A percentile compares a stretch with the other conserved stretches of the same genome.
Conservation (phyloP, 305 asterid species). For the Fraxinus ornus region DNA sequence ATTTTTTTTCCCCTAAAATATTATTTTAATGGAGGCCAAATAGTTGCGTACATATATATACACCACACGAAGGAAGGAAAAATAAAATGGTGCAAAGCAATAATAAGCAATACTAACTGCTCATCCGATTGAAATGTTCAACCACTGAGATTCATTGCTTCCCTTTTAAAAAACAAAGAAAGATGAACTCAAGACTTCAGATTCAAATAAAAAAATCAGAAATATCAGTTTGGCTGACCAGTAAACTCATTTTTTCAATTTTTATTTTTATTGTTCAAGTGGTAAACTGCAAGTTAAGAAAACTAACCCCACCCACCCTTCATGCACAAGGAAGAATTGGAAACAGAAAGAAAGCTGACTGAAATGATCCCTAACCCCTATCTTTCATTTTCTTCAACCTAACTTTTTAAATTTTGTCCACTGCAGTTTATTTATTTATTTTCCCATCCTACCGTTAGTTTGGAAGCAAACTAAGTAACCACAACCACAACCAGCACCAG, state of each 20-base stretch:
- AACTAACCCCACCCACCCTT: slow-evolving; percentile 47
- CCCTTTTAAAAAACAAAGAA: slow-evolving; percentile 18
- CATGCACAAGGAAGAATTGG: slow-evolving; percentile 29
- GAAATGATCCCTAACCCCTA: slow-evolving; percentile 31
- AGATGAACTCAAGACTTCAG: slow-evolving; percentile 37
- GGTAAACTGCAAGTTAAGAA: slow-evolving; percentile 70
- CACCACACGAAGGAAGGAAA: neutral
- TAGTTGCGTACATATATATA: too few relatives aligned
- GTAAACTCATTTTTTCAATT: slow-evolving; percentile 23
- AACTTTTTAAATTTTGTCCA: slow-evolving; percentile 30
- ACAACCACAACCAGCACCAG: slow-evolving; percentile 10
- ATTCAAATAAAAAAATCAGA: slow-evolving; percentile 30
- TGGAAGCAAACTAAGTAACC: slow-evolving; percentile 44
- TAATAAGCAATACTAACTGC: neutral
- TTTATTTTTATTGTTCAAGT: slow-evolving; percentile 32
- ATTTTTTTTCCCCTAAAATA: too few relatives aligned
- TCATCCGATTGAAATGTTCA: slow-evolving; percentile 7
- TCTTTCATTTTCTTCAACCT: slow-evolving; percentile 45
- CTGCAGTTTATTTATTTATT: slow-evolving; percentile 18
- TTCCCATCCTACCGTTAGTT: slow-evolving; percentile 53
- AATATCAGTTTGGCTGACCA: slow-evolving; percentile 27
- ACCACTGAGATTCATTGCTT: slow-evolving; percentile 33
- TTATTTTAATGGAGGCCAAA: too few relatives aligned
- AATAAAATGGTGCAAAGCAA: neutral
- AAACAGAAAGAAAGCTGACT: slow-evolving; percentile 14